phyloP scores from a whole-genome alignment of 2,329 filamentous ascomycete genomes.

The Trichoderma hamatum region DNA sequence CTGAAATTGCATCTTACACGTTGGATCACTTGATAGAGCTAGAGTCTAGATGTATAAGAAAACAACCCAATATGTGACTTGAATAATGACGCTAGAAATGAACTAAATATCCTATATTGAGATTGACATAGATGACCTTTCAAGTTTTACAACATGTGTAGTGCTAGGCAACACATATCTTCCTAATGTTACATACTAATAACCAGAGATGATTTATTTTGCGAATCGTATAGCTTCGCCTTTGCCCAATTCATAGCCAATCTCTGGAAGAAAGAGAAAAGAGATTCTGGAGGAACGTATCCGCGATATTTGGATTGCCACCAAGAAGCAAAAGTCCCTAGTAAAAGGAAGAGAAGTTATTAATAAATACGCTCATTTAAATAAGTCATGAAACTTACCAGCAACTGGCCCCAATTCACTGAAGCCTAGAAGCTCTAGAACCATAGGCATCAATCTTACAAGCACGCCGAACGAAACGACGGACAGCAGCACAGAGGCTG shows the following conservation, averaged over 20 bases:
- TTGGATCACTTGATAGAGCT: no score
- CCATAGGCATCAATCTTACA: neutral
- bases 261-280: slow-evolving; percentile 11
- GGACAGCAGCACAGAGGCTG: neutral
- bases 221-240: neutral
- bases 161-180: neutral
- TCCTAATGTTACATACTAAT: neutral
- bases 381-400: neutral
- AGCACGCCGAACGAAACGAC: slow-evolving; percentile 15
- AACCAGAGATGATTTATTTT: neutral
- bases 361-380: neutral
- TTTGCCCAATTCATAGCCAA: neutral
- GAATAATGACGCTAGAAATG: neutral
- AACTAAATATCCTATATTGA: neutral
- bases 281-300: neutral
- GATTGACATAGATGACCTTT: neutral
- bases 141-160: neutral
- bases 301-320: neutral
- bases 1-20: no score
- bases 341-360: neutral
- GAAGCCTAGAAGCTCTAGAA: slow-evolving; percentile 8
- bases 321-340: neutral
- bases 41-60: no score
- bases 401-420: neutral
- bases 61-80: no score